These are phyloP conservation scores for Aspergillus caelatus DNA, from an alignment of 2,329 filamentous ascomycete genomes.

Conservation along the genomic window DNA sequence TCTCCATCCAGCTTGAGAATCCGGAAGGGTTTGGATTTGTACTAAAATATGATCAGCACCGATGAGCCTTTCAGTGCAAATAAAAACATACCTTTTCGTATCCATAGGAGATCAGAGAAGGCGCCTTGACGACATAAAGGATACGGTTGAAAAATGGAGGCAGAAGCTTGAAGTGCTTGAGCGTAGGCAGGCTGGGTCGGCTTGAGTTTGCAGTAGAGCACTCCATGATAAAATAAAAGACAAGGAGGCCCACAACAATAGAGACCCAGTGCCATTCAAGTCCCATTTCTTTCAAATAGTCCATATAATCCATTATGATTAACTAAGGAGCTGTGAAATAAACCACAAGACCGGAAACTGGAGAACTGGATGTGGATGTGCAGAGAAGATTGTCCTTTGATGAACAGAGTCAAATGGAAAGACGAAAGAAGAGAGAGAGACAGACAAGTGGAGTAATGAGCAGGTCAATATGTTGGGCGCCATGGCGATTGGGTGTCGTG, in stretches of 20 bases:
- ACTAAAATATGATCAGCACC: slow-evolving; percentile 19
- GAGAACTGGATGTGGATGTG: neutral
- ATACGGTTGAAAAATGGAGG: slow-evolving; percentile 30
- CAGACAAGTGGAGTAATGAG: neutral
- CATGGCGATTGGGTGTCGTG: neutral
- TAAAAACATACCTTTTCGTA: slow-evolving; percentile 25
- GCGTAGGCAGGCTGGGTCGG: slow-evolving; percentile 22
- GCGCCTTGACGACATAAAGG: slow-evolving; percentile 27
- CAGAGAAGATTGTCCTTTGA: neutral
- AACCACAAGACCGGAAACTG: neutral
- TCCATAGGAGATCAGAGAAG: slow-evolving; percentile 27
- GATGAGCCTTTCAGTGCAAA: neutral
- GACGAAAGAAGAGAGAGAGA: neutral
- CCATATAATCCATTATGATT: neutral
- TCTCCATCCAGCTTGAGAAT: slow-evolving; percentile 34
- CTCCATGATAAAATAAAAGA: neutral
- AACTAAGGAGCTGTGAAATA: neutral
- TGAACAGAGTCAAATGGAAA: neutral
- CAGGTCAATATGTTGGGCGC: neutral
- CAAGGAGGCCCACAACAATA: neutral
- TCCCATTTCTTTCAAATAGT: neutral
- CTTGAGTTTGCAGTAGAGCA: neutral
- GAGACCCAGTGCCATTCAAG: neutral
- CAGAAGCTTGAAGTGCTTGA: slow-evolving; percentile 23
- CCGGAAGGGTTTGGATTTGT: slow-evolving; percentile 29